A percentile compares a stretch with the other conserved stretches of the same genome.
Conservation (phyloP, 2,329 filamentous ascomycete species). For the Clonostachys byssicola region DNA sequence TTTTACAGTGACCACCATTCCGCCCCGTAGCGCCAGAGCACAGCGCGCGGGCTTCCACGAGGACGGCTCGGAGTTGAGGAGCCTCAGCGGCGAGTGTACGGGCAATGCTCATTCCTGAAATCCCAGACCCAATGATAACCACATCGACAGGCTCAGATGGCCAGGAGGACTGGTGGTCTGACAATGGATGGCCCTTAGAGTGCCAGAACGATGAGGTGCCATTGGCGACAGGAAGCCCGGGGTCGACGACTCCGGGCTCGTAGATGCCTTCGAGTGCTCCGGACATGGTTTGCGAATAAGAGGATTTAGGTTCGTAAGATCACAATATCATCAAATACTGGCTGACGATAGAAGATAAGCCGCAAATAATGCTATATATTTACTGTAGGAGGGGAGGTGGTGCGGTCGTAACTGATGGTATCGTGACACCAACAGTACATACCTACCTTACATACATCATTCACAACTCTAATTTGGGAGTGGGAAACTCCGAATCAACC, state of each 20-base stretch:
- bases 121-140: conserved; percentile 12
- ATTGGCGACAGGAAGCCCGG: conserved; percentile 8
- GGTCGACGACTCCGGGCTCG: conserved; percentile 11
- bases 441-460: too few relatives aligned
- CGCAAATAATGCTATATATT: too few relatives aligned
- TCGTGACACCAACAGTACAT: too few relatives aligned
- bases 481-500: too few relatives aligned
- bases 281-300: conserved; percentile 5
- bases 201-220: conserved; percentile 11
- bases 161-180: conserved; percentile 8
- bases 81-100: conserved; percentile 5
- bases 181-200: neutral
- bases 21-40: conserved; percentile 31
- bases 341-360: too few relatives aligned
- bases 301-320: too few relatives aligned
- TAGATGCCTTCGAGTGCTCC: conserved; percentile 10
- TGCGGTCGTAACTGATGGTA: too few relatives aligned
- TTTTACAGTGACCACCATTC: conserved; percentile 20
- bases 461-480: too few relatives aligned
- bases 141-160: conserved; percentile 6
- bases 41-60: conserved; percentile 25
- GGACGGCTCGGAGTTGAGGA: conserved; percentile 9
- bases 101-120: conserved; percentile 9
- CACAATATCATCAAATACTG: too few relatives aligned
- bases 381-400: too few relatives aligned